Evolutionary conservation across 129 eudicot species (phyloP).

Genomic region (Dittrichia graveolens): DNA sequence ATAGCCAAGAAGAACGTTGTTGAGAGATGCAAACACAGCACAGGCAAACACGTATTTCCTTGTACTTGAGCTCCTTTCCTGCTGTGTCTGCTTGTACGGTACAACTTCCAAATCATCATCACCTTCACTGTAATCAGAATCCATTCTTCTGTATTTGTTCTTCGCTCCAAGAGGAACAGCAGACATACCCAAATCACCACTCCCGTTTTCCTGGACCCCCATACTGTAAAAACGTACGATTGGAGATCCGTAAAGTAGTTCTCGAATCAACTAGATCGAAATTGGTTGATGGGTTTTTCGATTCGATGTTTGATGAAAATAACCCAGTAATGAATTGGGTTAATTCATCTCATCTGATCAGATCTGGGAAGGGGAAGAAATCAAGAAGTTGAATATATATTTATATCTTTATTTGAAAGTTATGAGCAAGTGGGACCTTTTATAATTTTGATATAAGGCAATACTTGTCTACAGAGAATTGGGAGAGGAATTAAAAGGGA

Average conservation of each 20-base stretch:
- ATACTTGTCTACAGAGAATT: constrained; percentile 12
- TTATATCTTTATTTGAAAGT: constrained; percentile 2
- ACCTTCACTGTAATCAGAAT: constrained; percentile 43
- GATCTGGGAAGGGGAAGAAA: constrained; percentile 37
- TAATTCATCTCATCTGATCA: constrained; percentile 30
- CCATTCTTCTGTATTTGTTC: constrained; percentile 71
- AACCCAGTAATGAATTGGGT: constrained; percentile 38
- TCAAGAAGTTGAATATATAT: constrained; percentile 42
- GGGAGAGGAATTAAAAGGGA: constrained; percentile 17
- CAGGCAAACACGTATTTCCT: constrained; percentile 73
- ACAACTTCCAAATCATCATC: constrained; percentile 43
- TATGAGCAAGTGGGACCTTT: constrained; percentile 43
- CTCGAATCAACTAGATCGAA: neutral
- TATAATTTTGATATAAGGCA: constrained; percentile 23
- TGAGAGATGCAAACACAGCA: constrained; percentile 88
- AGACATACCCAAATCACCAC: constrained; percentile 44
- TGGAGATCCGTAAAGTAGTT: constrained; percentile 1
- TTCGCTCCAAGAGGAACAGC: constrained; percentile 40
- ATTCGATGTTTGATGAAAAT: constrained; percentile 15
- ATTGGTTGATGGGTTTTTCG: constrained; percentile 30
- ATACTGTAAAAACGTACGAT: constrained; percentile 22
- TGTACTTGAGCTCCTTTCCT: constrained; percentile 44
- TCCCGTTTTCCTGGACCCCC: constrained; percentile 73
- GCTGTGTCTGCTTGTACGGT: constrained; percentile 42
- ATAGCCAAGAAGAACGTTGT: constrained; percentile 90